A percentile compares a stretch with the other conserved stretches of the same genome.
These are phyloP conservation scores for Flaveria sonorensis DNA, from an alignment of 129 eudicot species.

Conservation along the genomic window DNA sequence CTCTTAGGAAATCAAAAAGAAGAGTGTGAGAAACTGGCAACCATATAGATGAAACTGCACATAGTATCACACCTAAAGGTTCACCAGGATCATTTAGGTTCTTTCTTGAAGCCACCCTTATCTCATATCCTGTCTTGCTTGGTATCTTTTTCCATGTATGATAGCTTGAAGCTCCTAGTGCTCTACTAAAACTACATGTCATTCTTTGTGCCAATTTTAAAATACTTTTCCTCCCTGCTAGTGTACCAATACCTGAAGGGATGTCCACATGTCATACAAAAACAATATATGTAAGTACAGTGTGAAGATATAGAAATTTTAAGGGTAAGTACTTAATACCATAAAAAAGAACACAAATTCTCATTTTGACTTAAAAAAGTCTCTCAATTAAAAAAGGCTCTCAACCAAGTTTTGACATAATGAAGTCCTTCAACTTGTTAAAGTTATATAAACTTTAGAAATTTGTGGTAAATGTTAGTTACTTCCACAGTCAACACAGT, in stretches of 20 bases:
- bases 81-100: slow-evolving; percentile 86
- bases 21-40: slow-evolving; percentile 65
- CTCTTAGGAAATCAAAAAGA: slow-evolving; percentile 82
- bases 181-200: slow-evolving; percentile 77
- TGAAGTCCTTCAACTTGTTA: not conserved
- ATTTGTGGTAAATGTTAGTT: not conserved
- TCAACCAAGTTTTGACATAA: not conserved
- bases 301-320: not conserved
- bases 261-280: slow-evolving; percentile 1
- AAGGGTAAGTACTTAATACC: not conserved
- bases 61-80: slow-evolving; percentile 82
- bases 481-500: not conserved
- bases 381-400: not conserved
- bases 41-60: slow-evolving; percentile 90
- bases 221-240: slow-evolving; percentile 89
- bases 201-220: slow-evolving; percentile 86
- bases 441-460: not conserved
- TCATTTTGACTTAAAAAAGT: not conserved
- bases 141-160: slow-evolving; percentile 74
- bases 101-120: slow-evolving; percentile 80
- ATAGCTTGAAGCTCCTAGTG: slow-evolving; percentile 78
- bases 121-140: slow-evolving; percentile 74
- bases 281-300: not conserved
- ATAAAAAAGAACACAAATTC: not conserved
- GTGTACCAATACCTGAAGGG: slow-evolving; percentile 66